Evolutionary conservation across 2,329 filamentous ascomycete genomes (phyloP).

Genomic region (Conoideocrella luteorostrata): DNA sequence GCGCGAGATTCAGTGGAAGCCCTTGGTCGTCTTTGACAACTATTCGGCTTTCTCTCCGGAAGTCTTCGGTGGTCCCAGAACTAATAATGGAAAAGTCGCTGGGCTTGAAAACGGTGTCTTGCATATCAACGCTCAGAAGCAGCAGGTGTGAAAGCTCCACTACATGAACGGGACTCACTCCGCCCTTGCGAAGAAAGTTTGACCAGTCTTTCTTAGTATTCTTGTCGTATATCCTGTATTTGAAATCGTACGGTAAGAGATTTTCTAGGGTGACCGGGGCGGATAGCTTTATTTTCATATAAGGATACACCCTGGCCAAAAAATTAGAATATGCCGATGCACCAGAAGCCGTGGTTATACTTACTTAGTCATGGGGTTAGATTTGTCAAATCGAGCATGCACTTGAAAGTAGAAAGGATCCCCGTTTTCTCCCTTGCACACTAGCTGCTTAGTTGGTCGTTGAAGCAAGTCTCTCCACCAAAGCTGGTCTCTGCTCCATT

Average conservation of each 20-base stretch:
- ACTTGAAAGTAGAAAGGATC: constrained; percentile 97
- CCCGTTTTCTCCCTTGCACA: constrained; percentile 79
- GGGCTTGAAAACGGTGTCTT: constrained; percentile 88
- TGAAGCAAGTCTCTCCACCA: constrained; percentile 92
- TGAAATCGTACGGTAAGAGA: constrained; percentile 93
- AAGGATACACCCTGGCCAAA: constrained; percentile 66
- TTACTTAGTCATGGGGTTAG: constrained; percentile 72
- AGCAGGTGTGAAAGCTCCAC: constrained; percentile 92
- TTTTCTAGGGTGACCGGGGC: constrained; percentile 94
- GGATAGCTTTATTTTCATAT: constrained; percentile 87
- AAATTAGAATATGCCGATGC: background rate
- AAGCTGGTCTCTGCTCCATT: constrained; percentile 83
- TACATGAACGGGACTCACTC: constrained; percentile 93
- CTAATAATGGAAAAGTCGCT: constrained; percentile 99
- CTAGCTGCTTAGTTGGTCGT: constrained; percentile 76
- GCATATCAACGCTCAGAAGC: constrained; percentile 89
- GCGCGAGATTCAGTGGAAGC: constrained; percentile 68
- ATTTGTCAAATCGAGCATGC: constrained; percentile 76
- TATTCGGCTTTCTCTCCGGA: constrained; percentile 72
- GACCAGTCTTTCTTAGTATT: constrained; percentile 99
- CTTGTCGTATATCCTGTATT: constrained; percentile 98
- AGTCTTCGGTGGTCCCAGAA: constrained; percentile 78
- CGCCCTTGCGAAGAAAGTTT: constrained; percentile 93
- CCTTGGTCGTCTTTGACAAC: constrained; percentile 80
- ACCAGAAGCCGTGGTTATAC: constrained; percentile 16